These are phyloP conservation scores for Pseudozyma tsukubaensis DNA, from an alignment of 1,284 basidiomycete genomes.

Conservation along the genomic window DNA sequence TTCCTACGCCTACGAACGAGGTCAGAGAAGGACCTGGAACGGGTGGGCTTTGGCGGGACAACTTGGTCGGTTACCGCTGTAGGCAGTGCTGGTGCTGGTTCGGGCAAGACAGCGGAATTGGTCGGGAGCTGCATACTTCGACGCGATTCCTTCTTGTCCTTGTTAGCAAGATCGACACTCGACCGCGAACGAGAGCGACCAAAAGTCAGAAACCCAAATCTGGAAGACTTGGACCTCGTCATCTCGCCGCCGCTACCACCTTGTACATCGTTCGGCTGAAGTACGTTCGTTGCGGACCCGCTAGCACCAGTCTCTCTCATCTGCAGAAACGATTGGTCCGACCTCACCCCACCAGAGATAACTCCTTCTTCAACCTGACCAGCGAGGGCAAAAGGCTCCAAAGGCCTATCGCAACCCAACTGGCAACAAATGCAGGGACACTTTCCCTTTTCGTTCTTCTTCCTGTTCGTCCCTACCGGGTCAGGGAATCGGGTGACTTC, in stretches of 20 bases:
- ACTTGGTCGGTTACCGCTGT: background rate
- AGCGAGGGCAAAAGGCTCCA: conserved; percentile 5
- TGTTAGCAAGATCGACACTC: background rate
- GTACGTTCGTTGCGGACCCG: background rate
- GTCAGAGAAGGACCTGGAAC: conserved; percentile 17
- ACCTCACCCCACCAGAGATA: too few relatives aligned
- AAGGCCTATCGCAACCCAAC: conserved; percentile 14
- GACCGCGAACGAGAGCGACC: background rate
- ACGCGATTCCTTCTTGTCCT: background rate
- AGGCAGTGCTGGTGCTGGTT: conserved; percentile 5
- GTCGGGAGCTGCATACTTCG: background rate
- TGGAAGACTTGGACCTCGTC: background rate
- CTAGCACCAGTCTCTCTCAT: conserved; percentile 16
- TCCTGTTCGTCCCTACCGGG: conserved; percentile 15
- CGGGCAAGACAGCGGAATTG: background rate
- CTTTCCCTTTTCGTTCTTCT: background rate
- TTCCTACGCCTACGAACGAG: conserved; percentile 17
- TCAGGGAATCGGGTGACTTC: conserved; percentile 30
- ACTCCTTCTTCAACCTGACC: background rate
- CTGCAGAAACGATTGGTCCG: conserved; percentile 17
- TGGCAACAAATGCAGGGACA: conserved; percentile 47
- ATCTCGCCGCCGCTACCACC: background rate
- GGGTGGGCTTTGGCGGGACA: background rate
- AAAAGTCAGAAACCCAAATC: conserved; percentile 14
- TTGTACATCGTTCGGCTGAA: background rate